Evolutionary conservation across 2,329 filamentous ascomycete genomes (phyloP).

Genomic region (Aureobasidium namibiae): DNA sequence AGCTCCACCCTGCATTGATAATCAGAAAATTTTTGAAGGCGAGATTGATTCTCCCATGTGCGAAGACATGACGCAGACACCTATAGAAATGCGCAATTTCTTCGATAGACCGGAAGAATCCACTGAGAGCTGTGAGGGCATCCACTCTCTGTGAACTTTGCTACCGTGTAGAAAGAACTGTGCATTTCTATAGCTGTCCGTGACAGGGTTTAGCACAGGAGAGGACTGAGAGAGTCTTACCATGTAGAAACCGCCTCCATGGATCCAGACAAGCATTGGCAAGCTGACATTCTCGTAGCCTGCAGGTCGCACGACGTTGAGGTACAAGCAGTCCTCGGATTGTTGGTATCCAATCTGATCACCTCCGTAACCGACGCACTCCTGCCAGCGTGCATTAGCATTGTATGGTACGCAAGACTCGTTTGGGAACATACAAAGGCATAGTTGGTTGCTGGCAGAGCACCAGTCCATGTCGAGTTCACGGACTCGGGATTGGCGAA

Average conservation of each 20-base stretch:
- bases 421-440: conserved; percentile 16
- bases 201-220: too few species aligned
- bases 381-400: conserved; percentile 1
- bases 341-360: conserved; percentile 22
- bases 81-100: too few species aligned
- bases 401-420: background rate
- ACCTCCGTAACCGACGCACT: conserved; percentile 29
- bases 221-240: too few species aligned
- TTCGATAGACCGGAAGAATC: too few species aligned
- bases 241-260: conserved; percentile 36
- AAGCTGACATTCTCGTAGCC: conserved; percentile 31
- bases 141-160: too few species aligned
- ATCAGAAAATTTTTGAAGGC: too few species aligned
- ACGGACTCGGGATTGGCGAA: conserved; percentile 18
- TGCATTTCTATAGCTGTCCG: too few species aligned
- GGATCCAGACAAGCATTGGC: conserved; percentile 44
- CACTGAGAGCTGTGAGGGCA: too few species aligned
- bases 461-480: conserved; percentile 28
- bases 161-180: conserved; percentile 3
- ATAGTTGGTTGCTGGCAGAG: conserved; percentile 29
- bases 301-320: conserved; percentile 35
- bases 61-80: too few species aligned
- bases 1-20: conserved; percentile 31
- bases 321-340: conserved; percentile 36
- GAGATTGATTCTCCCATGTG: too few species aligned